Evolutionary conservation across 1,284 basidiomycete genomes (phyloP), one percentile per base, ranked within the genome.

Genomic region (Fomitopsis palustris): DNA sequence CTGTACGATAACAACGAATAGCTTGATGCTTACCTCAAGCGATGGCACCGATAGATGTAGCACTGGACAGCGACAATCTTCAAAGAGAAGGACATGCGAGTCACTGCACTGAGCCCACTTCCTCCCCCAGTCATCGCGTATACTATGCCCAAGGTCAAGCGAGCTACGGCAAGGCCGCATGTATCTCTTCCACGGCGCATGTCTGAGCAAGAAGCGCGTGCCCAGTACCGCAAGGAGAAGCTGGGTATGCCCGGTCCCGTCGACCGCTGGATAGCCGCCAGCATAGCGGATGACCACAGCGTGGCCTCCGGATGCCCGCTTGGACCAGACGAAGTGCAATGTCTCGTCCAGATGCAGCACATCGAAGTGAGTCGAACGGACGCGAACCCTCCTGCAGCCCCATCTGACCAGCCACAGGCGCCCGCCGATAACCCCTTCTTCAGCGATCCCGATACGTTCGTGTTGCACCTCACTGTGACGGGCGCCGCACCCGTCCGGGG

Each of bases 231-330:
- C 31, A 61, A 42, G 47, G 53, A 59, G 45, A 56, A 54, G 21
- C 45, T 57, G 25, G 58, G 63, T 31, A 33, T 57, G 31, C 62
- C 62, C 17, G 57, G 61, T 0, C 56, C 60, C 53, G 47, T 66
- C 37, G 66, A 68, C 55, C 38, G 33, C 19, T 68, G 65, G 65
- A 61, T 68, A 21, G 42, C 61, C 9, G 58, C 58, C 14, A 61
- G 58, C 49, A 54, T 58, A 41, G 41, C 51, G 39, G 52, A 52
- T 8, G 55, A 35, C 45, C 27, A 29, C 39, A 10, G 25, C 35
- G 25, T 29, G 31, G 57, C 39, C 19, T 12, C 39, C 6, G n/a
- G 17, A 39, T 51, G 47, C 12, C 55, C 60, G 16, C 54, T 58
- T 6, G 47, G 29, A 6, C 37, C 52, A 23, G 63, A 62, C 43